Percentiles rank a stretch among this genome's conserved stretches.
Conservation (phyloP, 495 filamentous ascomycete species). For the Trichoderma orchidacearum region DNA sequence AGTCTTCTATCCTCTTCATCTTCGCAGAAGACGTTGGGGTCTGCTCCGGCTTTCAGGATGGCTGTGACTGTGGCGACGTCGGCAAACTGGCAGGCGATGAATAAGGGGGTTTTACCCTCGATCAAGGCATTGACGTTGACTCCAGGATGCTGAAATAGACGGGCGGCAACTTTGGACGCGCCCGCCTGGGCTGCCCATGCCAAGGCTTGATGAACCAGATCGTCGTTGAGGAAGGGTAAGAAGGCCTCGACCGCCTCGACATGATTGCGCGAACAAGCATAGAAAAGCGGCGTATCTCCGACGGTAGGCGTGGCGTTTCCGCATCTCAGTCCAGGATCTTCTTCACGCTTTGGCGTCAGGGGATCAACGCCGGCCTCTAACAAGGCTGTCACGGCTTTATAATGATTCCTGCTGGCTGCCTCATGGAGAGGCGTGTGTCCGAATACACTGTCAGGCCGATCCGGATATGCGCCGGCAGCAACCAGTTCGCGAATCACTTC, state of each 20-base stretch:
- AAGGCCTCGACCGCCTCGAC: conserved; percentile 8
- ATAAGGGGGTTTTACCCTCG: neutral
- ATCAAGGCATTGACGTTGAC: neutral
- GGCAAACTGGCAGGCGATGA: neutral
- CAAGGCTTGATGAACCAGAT: neutral
- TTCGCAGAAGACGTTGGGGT: neutral
- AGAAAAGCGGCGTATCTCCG: neutral
- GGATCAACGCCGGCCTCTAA: conserved; percentile 13
- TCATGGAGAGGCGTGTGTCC: conserved; percentile 3
- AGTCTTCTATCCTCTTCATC: neutral
- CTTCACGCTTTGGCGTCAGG: conserved; percentile 8
- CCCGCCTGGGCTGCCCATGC: neutral
- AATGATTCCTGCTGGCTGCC: conserved; percentile 5
- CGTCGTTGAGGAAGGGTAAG: conserved; percentile 4
- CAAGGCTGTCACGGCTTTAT: conserved; percentile 6
- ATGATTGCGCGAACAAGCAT: conserved; percentile 8
- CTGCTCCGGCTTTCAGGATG: neutral
- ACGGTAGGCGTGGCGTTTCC: neutral
- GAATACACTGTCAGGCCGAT: conserved; percentile 3
- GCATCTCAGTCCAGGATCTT: neutral
- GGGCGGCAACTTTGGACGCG: neutral
- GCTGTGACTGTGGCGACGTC: neutral
- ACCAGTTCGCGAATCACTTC: neutral
- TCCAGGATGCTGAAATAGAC: neutral
- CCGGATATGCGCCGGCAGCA: conserved; percentile 3